phyloP scores from a whole-genome alignment of 768 basidiomycete genomes.

The Leccinum boreale region DNA sequence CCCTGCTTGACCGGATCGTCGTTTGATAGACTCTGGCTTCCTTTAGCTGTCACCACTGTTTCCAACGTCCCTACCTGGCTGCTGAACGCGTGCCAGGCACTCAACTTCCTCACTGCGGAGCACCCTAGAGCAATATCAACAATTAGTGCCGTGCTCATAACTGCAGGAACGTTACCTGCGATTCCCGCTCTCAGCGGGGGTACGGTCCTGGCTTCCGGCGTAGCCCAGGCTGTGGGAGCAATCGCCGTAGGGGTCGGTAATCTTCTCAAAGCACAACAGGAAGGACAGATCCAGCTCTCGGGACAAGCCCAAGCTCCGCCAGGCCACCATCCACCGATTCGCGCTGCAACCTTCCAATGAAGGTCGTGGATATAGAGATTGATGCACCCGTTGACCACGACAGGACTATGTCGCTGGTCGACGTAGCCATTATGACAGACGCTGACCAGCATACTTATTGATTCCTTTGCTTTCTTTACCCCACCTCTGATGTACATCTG shows the following conservation, averaged over 20 bases:
- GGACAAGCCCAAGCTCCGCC: constrained; percentile 16
- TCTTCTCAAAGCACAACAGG: constrained; percentile 48
- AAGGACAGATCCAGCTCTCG: constrained; percentile 32
- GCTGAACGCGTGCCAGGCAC: constrained; percentile 69
- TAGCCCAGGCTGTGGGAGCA: constrained; percentile 76
- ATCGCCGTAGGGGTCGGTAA: constrained; percentile 73
- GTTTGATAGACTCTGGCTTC: neutral
- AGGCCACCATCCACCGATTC: constrained; percentile 25
- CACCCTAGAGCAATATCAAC: constrained; percentile 76
- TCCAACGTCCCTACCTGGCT: constrained; percentile 73
- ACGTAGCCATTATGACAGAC: constrained; percentile 16
- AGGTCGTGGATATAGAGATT: neutral
- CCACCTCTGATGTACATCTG: constrained; percentile 8
- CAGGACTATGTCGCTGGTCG: constrained; percentile 22
- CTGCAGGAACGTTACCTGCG: constrained; percentile 70
- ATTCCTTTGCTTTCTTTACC: constrained; percentile 4
- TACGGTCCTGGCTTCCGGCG: constrained; percentile 65
- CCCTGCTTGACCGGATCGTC: neutral
- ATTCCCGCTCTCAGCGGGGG: constrained; percentile 72
- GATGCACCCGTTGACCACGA: constrained; percentile 3
- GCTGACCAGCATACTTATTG: constrained; percentile 21
- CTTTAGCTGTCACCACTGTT: constrained; percentile 39
- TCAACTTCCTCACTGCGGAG: constrained; percentile 70
- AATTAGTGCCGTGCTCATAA: constrained; percentile 74
- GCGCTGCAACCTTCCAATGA: constrained; percentile 32